Evolutionary conservation across 1,284 basidiomycete species (phyloP), one percentile per base, ranked within the genome.

Genomic region (Stygiomarasmius scandens): DNA sequence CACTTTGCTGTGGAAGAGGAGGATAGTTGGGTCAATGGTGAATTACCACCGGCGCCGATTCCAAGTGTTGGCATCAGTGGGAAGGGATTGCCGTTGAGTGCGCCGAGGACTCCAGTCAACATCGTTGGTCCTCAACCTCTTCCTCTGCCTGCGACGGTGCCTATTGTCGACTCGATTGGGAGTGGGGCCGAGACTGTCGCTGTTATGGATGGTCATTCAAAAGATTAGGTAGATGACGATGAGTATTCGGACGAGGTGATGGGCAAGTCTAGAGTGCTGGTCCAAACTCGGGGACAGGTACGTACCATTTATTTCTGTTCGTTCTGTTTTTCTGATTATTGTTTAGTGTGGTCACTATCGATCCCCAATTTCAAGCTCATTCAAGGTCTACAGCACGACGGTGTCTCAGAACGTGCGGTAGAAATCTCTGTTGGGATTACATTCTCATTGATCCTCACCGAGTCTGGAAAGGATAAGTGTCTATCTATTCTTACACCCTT

Each of bases 211-310:
- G 73, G 79, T 56, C 79, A 78, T 27, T 78, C 81, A 3, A 81
- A 71, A 0, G 88, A 90, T 61, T 91, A 89, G 88, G 73, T 90
- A 14, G 88, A 91, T 61, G 89, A 91, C 63, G 86, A 89, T 20
- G 83, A 84, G 3, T 86, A 86, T 20, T 78, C 74, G 2, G 86
- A 86, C 62, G 82, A 83, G 20, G 86, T 63, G 81, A 87, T 20
- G 96, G 95, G 4, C 79, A 83, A 44, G 84, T 93, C 12, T 98
- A 93, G 91, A 84, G 86, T 2, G 87, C 89, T 6, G 96, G 96
- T 0, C 83, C 82, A 61, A 98, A 98, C 70, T 81, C 80, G 32
- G n/a, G 95, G 93, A 16, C 95, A 96, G 79, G 88, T 90, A 69
- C 55, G 81, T n/a, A n/a, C n/a, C n/a, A n/a, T n/a, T n/a, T n/a